Base-by-base conservation (phyloP, 2,329 filamentous ascomycete genomes). In the Exserohilum rostratum region DNA sequence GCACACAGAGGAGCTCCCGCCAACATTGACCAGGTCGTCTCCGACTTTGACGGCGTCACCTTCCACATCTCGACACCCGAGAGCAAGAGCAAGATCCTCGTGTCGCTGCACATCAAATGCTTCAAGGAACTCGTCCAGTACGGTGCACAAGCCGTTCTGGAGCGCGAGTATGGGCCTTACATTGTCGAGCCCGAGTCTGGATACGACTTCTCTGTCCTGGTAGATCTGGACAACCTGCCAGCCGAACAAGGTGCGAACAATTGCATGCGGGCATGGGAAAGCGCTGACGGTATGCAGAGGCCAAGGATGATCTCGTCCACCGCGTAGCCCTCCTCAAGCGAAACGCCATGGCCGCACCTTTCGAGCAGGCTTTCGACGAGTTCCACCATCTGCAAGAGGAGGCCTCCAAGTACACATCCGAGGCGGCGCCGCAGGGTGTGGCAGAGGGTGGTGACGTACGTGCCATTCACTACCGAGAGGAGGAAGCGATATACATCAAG, bases 401-500 rank as follows among this genome's bases (percentile, higher is more conserved):
- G 69, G 93, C 95, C 6, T 90, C 91, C 40, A 91, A 93, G 72
- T 98, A 95, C 75, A 96, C 91, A 33, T 91, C 90, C 2, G 95
- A 99, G 77, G 90, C 93, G 58, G 95, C 96, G 48, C 95, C 95
- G 0, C 91, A 96, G 74, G 93, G 93, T 59, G 83, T 97, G 27
- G 82, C 83, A 63, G 95, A 98, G 78, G 93, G 95, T 46, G 93
- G 93, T 53, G 87, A 95, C 66, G 89, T 98, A 55, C 96, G 96
- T 85, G 88, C 93, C 2, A 96, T 99, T 68, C 93, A 98, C 77
- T 99, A 99, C 80, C 90, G 95, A 52, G 96, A 99, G 71, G 93
- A 98, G 81, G 95, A 99, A 77, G 93, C 95, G 47, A 98, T 99
- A 72, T 99, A 96, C 77, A 89, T 99, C 81, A 98, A 99, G 81